A percentile compares a stretch with the other conserved stretches of the same genome.
phyloP scores from a whole-genome alignment of 768 basidiomycete genomes.

The Mycena maculata region DNA sequence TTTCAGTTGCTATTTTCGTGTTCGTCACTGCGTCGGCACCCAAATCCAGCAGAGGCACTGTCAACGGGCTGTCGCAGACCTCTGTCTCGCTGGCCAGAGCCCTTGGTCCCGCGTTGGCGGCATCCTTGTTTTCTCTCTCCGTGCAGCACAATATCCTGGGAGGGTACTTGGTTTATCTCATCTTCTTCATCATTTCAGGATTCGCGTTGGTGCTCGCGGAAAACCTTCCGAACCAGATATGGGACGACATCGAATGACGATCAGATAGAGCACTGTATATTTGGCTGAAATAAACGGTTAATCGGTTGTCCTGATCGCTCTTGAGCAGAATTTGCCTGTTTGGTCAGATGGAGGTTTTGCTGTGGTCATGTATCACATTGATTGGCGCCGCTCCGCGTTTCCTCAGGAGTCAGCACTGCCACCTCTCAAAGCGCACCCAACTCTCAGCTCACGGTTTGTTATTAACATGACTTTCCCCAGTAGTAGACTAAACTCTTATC shows the following conservation, averaged over 20 bases:
- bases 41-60: slow-evolving; percentile 60
- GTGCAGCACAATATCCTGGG: background rate
- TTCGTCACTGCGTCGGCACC: slow-evolving; percentile 63
- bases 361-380: no score
- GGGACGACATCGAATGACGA: slow-evolving; percentile 45
- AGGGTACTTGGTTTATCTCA: slow-evolving; percentile 54
- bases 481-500: no score
- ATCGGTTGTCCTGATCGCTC: no score
- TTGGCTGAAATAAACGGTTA: no score
- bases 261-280: no score
- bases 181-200: slow-evolving; percentile 51
- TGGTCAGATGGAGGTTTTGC: no score
- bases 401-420: no score
- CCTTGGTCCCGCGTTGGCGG: slow-evolving; percentile 40
- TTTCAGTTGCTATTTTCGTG: slow-evolving; percentile 53
- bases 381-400: no score
- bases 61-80: slow-evolving; percentile 64
- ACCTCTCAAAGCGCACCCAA: no score
- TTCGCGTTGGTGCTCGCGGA: slow-evolving; percentile 51
- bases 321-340: no score
- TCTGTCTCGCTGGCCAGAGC: slow-evolving; percentile 57
- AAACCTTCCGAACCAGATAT: slow-evolving; percentile 53
- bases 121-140: background rate
- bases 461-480: no score
- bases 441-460: no score